Conservation (phyloP, 352 stramenopile species). For the Globisporangium paroecandrum region DNA sequence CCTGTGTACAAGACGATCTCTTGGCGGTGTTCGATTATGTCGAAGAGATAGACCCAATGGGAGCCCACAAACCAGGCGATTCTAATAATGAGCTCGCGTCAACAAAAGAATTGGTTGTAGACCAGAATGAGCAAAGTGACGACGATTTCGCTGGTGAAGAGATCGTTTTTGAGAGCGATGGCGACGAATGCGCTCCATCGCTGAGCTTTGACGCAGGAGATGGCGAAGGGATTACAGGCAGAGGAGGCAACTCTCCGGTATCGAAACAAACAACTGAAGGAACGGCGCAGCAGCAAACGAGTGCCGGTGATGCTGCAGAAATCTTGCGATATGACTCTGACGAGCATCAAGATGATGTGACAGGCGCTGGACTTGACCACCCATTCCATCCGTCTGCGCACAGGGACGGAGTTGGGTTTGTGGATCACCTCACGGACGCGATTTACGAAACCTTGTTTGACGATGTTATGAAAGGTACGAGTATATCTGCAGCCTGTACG, state of each 20-base stretch:
- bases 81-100: neutral
- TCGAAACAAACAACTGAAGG: neutral
- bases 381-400: neutral
- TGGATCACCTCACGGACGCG: conserved; percentile 21
- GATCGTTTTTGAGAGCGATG: neutral
- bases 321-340: neutral
- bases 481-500: neutral
- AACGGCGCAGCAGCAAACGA: neutral
- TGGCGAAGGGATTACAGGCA: neutral
- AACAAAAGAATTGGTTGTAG: neutral
- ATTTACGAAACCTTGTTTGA: conserved; percentile 25
- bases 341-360: neutral
- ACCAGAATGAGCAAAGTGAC: neutral
- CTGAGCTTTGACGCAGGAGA: neutral
- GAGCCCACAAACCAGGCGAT: neutral
- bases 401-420: neutral
- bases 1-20: conserved; percentile 18
- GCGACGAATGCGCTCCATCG: neutral
- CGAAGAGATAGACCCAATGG: conserved; percentile 17
- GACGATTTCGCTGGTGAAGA: neutral
- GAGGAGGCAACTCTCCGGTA: neutral
- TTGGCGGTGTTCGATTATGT: conserved; percentile 26
- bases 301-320: neutral
- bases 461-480: conserved; percentile 20
- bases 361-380: neutral